These are phyloP conservation scores for Cymbopogon citratus DNA, from an alignment of 176 grass and related monocot species.

Conservation along the genomic window DNA sequence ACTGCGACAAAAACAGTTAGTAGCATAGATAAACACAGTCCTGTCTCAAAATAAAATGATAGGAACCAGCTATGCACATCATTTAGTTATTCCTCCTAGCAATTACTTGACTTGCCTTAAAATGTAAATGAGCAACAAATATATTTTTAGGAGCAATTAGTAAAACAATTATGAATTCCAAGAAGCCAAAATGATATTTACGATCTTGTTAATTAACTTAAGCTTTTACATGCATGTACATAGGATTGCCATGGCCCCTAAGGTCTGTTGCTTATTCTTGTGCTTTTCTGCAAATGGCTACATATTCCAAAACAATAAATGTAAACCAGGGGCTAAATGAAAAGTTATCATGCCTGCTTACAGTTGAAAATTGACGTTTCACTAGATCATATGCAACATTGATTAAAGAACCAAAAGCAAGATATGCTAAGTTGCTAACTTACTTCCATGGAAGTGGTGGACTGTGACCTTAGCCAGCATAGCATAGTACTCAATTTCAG, in stretches of 20 bases:
- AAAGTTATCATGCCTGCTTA: background rate
- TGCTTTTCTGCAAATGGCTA: background rate
- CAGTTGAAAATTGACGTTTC: background rate
- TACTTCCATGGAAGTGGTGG: conserved; percentile 81
- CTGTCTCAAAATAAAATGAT: no score
- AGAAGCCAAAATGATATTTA: background rate
- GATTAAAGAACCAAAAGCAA: background rate
- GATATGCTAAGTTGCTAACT: conserved; percentile 10
- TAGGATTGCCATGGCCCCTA: background rate
- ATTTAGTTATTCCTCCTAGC: background rate
- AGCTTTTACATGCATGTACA: background rate
- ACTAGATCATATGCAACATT: background rate
- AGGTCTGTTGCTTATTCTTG: background rate
- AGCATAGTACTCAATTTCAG: conserved; percentile 82
- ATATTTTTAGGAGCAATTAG: background rate
- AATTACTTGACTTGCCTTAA: no score
- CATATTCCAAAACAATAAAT: background rate
- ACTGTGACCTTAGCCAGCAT: conserved; percentile 78
- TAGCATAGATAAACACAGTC: no score
- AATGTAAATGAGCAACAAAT: background rate
- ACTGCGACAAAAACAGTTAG: no score
- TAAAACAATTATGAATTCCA: background rate
- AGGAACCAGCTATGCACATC: background rate
- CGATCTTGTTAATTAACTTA: background rate
- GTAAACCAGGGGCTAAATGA: background rate